Base-by-base conservation (phyloP, 352 stramenopile species). In the Phytopythium cucurbitacearum region DNA sequence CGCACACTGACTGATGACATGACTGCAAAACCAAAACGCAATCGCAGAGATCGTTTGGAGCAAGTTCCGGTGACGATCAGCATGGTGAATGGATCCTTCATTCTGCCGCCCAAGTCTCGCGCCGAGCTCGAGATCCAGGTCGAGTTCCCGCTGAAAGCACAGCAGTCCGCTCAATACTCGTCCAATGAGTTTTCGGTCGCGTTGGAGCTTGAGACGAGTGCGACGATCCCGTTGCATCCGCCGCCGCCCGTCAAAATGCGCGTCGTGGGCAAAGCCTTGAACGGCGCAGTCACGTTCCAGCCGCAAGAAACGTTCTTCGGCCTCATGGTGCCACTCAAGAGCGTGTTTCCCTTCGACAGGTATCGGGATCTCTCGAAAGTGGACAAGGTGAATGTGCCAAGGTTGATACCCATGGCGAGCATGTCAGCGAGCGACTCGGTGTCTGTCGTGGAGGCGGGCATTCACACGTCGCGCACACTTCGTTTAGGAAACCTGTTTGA, bases 401-500 rank as follows among this genome's bases (percentile, higher is more conserved):
- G 36, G 46, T 44, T 38, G 21, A 35, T 35, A 21, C 11, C 11
- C 36, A 55, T 51, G 34, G 61, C 44, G 49, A 36, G 52, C 40
- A 60, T 16, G 10, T 37, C 53, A 28, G 32, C 45, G 39, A 28
- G 55, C 10, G 62, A 57, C 4, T 8, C 11, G 28, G 57, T 52
- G 7, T 50, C 54, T 13, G 40, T n/a, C 41, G 42, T 71, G 46
- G 36, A 73, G 51, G 53, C 40, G 37, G 62, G 59, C 4, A 63
- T 59, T 28, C 66, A 47, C 46, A 48, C 53, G 12, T 39, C 59
- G 28, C 64, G 48, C 40, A 57, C 42, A 28, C 38, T 75, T 55
- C 48, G 44, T 6, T 40, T 75, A 13, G 65, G 56, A 56, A 85
- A 85, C 47, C 43, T 49, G 34, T 85, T 85, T 47, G 63, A 82